Evolutionary conservation across 306 rosid species (phyloP).

Genomic region (Cucumis melo): DNA sequence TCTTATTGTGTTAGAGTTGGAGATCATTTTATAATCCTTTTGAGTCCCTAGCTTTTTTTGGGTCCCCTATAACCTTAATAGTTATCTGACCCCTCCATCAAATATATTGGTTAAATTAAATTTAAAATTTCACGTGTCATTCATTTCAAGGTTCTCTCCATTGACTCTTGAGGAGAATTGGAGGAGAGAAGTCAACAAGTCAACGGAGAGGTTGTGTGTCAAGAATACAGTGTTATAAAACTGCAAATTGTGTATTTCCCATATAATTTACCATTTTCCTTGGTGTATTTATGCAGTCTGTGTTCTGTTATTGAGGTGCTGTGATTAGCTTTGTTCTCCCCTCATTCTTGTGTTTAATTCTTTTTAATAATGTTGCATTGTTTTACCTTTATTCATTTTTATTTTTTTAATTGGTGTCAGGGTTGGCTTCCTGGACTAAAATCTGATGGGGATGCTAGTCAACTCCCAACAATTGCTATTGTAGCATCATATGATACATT

Average conservation of each 20-base stretch:
- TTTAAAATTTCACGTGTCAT: neutral
- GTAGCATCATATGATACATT: conserved; percentile 98
- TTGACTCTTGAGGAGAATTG: neutral
- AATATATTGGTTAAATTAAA: neutral
- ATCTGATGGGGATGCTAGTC: conserved; percentile 74
- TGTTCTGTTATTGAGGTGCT: neutral
- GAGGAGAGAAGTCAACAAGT: neutral
- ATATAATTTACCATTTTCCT: neutral
- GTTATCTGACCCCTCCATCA: neutral
- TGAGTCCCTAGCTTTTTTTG: neutral
- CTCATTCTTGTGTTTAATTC: neutral
- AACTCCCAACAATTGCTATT: conserved; percentile 90
- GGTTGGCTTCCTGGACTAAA: conserved; percentile 97
- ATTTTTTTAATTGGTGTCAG: conserved; percentile 30
- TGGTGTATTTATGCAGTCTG: neutral
- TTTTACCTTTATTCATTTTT: neutral
- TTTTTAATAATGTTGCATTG: neutral
- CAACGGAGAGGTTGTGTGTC: neutral
- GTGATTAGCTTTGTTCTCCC: neutral
- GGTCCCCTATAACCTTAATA: neutral
- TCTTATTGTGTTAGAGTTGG: neutral
- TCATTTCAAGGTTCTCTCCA: neutral
- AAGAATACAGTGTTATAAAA: neutral
- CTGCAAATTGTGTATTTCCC: neutral
- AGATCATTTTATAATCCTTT: neutral